Conservation (phyloP, 345 rosid genomes). For the Linum usitatissimum region DNA sequence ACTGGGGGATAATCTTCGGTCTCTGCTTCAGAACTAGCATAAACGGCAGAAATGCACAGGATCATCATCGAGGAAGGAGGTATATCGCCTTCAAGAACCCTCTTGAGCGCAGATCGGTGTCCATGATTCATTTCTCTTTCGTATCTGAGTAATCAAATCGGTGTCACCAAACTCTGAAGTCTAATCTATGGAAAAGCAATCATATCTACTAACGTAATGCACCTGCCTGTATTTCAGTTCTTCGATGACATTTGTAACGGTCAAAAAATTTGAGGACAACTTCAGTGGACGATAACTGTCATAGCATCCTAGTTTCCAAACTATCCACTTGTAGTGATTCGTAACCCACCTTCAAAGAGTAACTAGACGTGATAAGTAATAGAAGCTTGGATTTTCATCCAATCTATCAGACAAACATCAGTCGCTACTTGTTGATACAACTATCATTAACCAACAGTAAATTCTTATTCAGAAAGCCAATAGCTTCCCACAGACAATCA, state of each 20-base stretch:
- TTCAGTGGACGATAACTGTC: constrained; percentile 51
- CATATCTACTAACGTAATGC: constrained; percentile 4
- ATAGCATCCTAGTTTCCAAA: constrained; percentile 85
- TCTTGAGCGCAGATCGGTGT: constrained; percentile 79
- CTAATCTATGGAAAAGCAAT: constrained; percentile 12
- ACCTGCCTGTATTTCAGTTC: constrained; percentile 87
- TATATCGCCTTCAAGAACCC: constrained; percentile 79
- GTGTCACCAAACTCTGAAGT: constrained; percentile 3
- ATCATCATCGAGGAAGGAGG: constrained; percentile 62
- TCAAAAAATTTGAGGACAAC: constrained; percentile 50
- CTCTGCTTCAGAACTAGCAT: constrained; percentile 21
- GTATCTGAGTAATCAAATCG: constrained; percentile 39
- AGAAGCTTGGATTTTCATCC: background rate
- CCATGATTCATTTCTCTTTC: constrained; percentile 92
- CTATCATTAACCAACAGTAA: background rate
- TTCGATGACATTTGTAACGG: constrained; percentile 68
- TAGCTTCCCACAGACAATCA: background rate
- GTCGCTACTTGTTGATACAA: background rate
- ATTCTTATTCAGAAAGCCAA: constrained; percentile 1
- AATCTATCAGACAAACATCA: background rate
- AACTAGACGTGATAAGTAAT: background rate
- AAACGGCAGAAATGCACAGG: constrained; percentile 61
- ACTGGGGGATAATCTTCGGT: constrained; percentile 21
- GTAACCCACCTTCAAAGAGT: constrained; percentile 57
- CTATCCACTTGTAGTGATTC: constrained; percentile 90